These are phyloP conservation scores for Galeopsis tetrahit DNA, from an alignment of 257 asterid species.

Conservation along the genomic window DNA sequence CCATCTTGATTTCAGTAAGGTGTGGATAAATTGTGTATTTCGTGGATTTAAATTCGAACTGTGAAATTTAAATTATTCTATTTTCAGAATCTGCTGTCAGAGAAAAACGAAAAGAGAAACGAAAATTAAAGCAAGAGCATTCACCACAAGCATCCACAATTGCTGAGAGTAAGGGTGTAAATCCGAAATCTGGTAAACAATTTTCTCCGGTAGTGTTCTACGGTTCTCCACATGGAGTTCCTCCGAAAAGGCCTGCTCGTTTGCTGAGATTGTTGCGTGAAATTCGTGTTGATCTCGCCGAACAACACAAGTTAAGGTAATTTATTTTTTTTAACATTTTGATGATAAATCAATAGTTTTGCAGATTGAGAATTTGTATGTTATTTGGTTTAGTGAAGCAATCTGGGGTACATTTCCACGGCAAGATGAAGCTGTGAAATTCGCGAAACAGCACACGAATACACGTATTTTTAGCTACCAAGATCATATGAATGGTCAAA, in stretches of 20 bases:
- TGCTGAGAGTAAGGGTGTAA: constrained; percentile 33
- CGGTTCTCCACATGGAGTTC: constrained; percentile 93
- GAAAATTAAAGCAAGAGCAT: constrained; percentile 49
- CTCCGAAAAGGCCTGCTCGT: constrained; percentile 87
- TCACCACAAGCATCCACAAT: constrained; percentile 49
- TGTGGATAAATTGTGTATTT: not conserved
- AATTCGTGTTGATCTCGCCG: constrained; percentile 76
- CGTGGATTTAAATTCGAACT: constrained; percentile 20
- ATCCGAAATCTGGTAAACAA: constrained; percentile 41
- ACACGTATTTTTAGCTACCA: constrained; percentile 82
- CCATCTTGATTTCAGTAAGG: constrained; percentile 1
- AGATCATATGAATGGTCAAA: constrained; percentile 86
- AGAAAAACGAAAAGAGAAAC: constrained; percentile 64
- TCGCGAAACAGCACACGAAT: constrained; percentile 49
- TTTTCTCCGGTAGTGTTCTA: constrained; percentile 88
- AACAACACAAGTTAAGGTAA: constrained; percentile 71
- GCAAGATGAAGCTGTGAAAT: constrained; percentile 90
- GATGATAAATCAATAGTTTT: not conserved
- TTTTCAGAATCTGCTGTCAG: constrained; percentile 77
- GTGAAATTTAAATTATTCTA: not conserved
- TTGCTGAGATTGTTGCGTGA: constrained; percentile 80
- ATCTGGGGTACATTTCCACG: constrained; percentile 89
- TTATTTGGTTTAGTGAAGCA: constrained; percentile 51
- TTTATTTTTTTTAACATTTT: not conserved
- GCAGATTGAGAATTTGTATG: constrained; percentile 21